Percentiles rank a stretch among this genome's conserved stretches.
These are phyloP conservation scores for Oxytropis ochrocephala DNA, from an alignment of 306 rosid species.

Conservation along the genomic window DNA sequence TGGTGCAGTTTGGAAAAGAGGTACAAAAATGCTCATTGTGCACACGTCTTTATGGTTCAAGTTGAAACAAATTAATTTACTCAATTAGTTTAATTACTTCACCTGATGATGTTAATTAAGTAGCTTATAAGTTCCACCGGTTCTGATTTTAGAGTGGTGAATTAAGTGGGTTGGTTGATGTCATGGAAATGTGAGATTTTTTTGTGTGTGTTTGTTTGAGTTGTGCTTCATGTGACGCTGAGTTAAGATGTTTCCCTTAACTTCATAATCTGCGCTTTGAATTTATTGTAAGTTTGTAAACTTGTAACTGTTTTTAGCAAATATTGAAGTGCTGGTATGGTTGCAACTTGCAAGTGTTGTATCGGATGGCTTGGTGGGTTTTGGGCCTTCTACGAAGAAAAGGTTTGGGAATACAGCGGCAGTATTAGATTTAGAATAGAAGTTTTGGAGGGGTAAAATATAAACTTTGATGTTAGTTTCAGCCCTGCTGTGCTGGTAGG, in stretches of 20 bases:
- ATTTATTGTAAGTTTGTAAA: background rate
- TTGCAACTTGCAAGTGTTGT: background rate
- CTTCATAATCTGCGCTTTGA: background rate
- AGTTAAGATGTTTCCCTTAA: background rate
- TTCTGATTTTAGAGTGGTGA: background rate
- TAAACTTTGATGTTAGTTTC: background rate
- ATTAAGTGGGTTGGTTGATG: too few species aligned
- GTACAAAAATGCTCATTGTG: too few species aligned
- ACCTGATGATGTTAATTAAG: background rate
- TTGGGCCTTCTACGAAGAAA: background rate
- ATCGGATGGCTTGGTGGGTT: background rate
- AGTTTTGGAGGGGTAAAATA: background rate
- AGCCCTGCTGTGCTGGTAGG: background rate
- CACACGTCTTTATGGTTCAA: background rate
- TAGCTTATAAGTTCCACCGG: background rate
- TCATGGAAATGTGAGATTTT: too few species aligned
- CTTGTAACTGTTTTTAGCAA: background rate
- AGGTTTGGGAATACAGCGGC: too few species aligned
- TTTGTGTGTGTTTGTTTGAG: background rate
- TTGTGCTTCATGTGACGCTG: background rate
- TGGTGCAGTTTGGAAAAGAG: conserved; percentile 96
- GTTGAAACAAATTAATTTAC: background rate
- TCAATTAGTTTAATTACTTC: background rate
- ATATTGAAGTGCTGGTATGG: background rate
- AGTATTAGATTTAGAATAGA: background rate